Evolutionary conservation across 2,329 filamentous ascomycete genomes (phyloP).

Genomic region (Davidsoniella eucalypti): DNA sequence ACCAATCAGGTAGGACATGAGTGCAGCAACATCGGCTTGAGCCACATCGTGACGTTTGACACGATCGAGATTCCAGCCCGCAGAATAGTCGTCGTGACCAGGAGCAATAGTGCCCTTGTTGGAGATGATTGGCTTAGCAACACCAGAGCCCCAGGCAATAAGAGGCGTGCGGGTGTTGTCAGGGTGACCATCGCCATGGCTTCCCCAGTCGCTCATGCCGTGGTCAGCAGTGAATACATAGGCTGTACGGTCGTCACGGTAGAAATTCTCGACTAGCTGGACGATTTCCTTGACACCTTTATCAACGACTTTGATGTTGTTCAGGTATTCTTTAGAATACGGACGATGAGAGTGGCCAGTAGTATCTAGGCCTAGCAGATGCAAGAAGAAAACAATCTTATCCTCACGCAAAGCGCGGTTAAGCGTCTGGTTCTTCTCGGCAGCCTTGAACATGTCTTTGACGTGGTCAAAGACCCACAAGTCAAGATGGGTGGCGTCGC

Average conservation of each 20-base stretch:
- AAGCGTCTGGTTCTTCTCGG: slow-evolving; percentile 60
- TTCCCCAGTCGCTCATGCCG: slow-evolving; percentile 99
- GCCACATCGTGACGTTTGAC: slow-evolving; percentile 78
- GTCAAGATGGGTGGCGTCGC: slow-evolving; percentile 66
- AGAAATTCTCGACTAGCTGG: slow-evolving; percentile 70
- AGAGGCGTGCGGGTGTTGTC: slow-evolving; percentile 92
- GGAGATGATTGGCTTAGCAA: slow-evolving; percentile 54
- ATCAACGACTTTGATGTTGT: slow-evolving; percentile 91
- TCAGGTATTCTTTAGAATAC: slow-evolving; percentile 86
- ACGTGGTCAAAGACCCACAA: slow-evolving; percentile 94
- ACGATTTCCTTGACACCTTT: slow-evolving; percentile 74
- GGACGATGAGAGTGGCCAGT: slow-evolving; percentile 73
- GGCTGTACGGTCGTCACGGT: slow-evolving; percentile 67
- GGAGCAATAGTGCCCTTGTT: slow-evolving; percentile 38
- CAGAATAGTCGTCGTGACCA: slow-evolving; percentile 83
- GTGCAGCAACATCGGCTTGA: slow-evolving; percentile 82
- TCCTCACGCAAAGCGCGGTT: slow-evolving; percentile 59
- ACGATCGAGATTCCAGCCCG: slow-evolving; percentile 70
- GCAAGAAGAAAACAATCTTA: slow-evolving; percentile 86
- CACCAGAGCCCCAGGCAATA: slow-evolving; percentile 82
- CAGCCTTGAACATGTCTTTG: slow-evolving; percentile 68
- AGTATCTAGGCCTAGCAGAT: slow-evolving; percentile 83
- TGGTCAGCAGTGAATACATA: slow-evolving; percentile 97
- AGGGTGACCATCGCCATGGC: slow-evolving; percentile 91
- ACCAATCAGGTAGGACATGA: slow-evolving; percentile 87